Evolutionary conservation across 345 rosid genomes (phyloP).

Genomic region (Rhodomyrtus tomentosa): DNA sequence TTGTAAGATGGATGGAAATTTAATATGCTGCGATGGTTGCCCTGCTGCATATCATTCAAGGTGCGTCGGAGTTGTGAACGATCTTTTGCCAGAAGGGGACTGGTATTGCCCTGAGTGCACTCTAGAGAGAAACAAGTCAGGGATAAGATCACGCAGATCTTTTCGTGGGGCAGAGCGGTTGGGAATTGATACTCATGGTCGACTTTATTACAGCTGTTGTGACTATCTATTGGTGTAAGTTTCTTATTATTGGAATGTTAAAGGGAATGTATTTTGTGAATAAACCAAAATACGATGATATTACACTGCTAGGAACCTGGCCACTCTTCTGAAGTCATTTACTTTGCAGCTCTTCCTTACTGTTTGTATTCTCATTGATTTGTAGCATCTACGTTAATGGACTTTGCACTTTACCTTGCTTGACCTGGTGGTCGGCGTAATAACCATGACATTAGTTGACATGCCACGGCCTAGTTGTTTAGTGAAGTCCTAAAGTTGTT

Average conservation of each 20-base stretch:
- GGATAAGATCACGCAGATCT: slow-evolving; percentile 44
- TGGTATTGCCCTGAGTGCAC: slow-evolving; percentile 99
- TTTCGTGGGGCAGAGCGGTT: slow-evolving; percentile 82
- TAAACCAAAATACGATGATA: neutral
- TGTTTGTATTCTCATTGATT: neutral
- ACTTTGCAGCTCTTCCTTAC: neutral
- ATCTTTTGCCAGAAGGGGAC: slow-evolving; percentile 86
- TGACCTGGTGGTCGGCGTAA: neutral
- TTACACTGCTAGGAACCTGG: neutral
- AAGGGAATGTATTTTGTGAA: neutral
- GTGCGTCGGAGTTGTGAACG: slow-evolving; percentile 76
- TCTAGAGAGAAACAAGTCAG: slow-evolving; percentile 37
- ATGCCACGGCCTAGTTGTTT: neutral
- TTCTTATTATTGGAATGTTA: neutral
- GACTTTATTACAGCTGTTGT: slow-evolving; percentile 63
- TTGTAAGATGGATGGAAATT: slow-evolving; percentile 93
- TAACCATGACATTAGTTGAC: neutral
- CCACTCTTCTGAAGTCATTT: neutral
- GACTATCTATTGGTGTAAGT: slow-evolving; percentile 97
- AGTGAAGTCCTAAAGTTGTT: neutral
- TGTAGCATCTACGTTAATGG: neutral
- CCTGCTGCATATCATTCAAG: slow-evolving; percentile 99
- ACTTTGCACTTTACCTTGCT: neutral
- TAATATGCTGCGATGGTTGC: slow-evolving; percentile 98
- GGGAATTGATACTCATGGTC: slow-evolving; percentile 72